These are phyloP conservation scores for Forsythia suspensa DNA, from an alignment of 257 asterid species.

Conservation along the genomic window DNA sequence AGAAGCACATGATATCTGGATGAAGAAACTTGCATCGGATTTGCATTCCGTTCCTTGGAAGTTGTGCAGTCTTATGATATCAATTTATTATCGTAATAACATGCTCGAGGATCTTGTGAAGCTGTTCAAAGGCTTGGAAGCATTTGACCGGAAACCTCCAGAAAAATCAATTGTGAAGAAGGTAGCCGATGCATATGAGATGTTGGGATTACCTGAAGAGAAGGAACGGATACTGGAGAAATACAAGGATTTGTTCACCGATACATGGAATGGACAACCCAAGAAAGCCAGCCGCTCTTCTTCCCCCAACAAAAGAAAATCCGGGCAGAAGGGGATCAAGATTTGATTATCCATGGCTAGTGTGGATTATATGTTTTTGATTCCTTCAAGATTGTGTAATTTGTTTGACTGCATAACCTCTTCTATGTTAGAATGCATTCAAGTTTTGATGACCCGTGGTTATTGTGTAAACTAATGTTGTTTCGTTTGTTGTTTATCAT, in stretches of 20 bases:
- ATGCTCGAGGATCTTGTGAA: conserved; percentile 74
- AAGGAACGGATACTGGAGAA: conserved; percentile 68
- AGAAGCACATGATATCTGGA: conserved; percentile 80
- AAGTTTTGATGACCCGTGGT: neutral
- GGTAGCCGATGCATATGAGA: conserved; percentile 78
- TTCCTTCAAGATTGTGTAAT: neutral
- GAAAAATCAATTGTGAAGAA: conserved; percentile 69
- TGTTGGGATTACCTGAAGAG: conserved; percentile 60
- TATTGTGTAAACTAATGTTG: neutral
- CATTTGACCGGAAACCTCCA: conserved; percentile 75
- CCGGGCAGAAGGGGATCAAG: conserved; percentile 3
- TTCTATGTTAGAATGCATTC: neutral
- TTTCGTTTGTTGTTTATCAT: too few species aligned
- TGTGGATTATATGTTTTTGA: neutral
- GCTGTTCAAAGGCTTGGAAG: conserved; percentile 76
- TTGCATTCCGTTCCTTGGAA: conserved; percentile 85
- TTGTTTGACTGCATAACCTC: neutral
- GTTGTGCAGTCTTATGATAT: conserved; percentile 70
- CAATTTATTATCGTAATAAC: conserved; percentile 67
- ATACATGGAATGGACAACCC: conserved; percentile 26
- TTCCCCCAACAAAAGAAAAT: conserved; percentile 32
- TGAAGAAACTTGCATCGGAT: conserved; percentile 64
- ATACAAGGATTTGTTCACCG: conserved; percentile 57
- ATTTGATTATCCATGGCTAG: neutral
- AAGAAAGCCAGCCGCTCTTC: conserved; percentile 33